These are phyloP conservation scores for Geosiphon pyriformis DNA, from an alignment of 192 early-diverging fungal genomes.

Conservation along the genomic window DNA sequence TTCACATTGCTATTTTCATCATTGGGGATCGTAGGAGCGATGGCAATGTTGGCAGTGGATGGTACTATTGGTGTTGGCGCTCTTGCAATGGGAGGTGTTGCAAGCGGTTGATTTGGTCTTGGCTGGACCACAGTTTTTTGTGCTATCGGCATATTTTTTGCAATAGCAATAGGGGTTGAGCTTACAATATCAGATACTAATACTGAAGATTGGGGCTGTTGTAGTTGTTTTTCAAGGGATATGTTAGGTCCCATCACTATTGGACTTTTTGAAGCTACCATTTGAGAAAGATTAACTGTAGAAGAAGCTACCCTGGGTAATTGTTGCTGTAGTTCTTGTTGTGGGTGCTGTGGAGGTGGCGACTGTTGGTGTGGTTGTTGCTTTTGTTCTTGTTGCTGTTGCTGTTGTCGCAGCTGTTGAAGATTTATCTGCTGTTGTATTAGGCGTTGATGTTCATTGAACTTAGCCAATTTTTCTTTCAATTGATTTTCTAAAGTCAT, in stretches of 20 bases:
- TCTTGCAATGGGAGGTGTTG: not conserved
- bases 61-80: not conserved
- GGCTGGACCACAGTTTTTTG: not conserved
- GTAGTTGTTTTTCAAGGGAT: not conserved
- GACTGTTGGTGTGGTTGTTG: not conserved
- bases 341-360: not conserved
- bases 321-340: not conserved
- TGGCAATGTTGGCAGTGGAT: not conserved
- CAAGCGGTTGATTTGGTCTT: not conserved
- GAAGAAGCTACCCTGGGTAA: not conserved
- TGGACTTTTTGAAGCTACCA: not conserved
- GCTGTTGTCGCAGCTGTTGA: not conserved
- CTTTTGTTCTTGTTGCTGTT: not conserved
- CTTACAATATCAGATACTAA: no score
- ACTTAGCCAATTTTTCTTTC: not conserved
- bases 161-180: not conserved
- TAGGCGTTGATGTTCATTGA: not conserved
- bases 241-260: not conserved
- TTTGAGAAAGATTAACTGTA: not conserved
- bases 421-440: not conserved
- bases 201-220: conserved; percentile 6
- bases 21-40: not conserved
- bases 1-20: not conserved
- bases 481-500: not conserved
- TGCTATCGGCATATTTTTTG: not conserved